Conservation (phyloP, 225 moss, liverwort and hornwort genomes). For the Neckera pumila region DNA sequence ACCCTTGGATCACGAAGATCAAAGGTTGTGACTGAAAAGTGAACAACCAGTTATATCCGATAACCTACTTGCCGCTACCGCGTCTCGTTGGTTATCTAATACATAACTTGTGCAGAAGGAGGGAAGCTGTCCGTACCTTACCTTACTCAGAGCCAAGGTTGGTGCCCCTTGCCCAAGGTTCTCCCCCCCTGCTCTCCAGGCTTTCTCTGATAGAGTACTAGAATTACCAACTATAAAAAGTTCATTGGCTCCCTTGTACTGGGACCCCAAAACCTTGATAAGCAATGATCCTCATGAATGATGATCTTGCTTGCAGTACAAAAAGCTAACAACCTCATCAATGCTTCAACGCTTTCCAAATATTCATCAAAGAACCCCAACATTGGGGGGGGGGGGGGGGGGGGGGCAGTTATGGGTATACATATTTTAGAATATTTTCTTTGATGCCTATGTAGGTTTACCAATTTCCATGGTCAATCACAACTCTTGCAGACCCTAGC, state of each 20-base stretch:
- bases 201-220: neutral
- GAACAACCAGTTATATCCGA: too few species aligned
- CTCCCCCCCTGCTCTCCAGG: neutral
- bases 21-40: too few species aligned
- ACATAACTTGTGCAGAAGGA: too few species aligned
- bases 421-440: neutral
- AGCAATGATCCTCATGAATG: neutral
- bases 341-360: neutral
- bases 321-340: neutral
- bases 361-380: neutral
- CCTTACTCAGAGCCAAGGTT: too few species aligned
- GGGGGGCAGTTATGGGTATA: neutral
- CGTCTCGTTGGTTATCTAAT: too few species aligned
- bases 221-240: too few species aligned
- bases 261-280: neutral
- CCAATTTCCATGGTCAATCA: neutral
- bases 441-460: rapidly evolving
- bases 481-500: neutral
- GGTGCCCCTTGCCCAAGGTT: neutral
- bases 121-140: neutral
- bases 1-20: too few species aligned
- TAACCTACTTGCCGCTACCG: too few species aligned
- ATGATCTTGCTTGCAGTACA: too few species aligned
- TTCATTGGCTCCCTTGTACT: neutral
- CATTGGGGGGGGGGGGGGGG: neutral